Conservation (phyloP, 2,329 filamentous ascomycete genomes). For the Fusarium sp. region DNA sequence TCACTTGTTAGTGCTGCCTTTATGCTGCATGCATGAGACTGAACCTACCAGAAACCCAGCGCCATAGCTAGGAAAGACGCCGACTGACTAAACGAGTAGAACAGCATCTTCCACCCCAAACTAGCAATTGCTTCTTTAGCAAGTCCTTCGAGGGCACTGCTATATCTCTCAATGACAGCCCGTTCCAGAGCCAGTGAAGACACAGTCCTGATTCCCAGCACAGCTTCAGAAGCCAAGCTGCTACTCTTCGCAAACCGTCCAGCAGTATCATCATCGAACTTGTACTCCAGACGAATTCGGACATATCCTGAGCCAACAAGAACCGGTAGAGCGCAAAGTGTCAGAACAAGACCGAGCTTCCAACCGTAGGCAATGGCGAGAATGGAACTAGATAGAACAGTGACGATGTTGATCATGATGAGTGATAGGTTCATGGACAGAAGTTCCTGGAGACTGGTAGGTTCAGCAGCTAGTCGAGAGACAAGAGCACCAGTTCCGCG, state of each 20-base stretch:
- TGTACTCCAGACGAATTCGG: slow-evolving; percentile 59
- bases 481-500: slow-evolving; percentile 53
- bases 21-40: neutral
- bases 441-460: slow-evolving; percentile 60
- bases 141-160: slow-evolving; percentile 44
- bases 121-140: slow-evolving; percentile 43
- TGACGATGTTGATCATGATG: slow-evolving; percentile 57
- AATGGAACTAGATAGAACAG: slow-evolving; percentile 55
- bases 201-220: slow-evolving; percentile 59
- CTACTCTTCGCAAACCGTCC: slow-evolving; percentile 58
- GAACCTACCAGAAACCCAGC: slow-evolving; percentile 50
- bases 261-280: slow-evolving; percentile 56
- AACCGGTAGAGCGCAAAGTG: slow-evolving; percentile 56
- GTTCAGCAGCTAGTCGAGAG: slow-evolving; percentile 50
- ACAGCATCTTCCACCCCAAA: slow-evolving; percentile 52
- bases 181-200: slow-evolving; percentile 58
- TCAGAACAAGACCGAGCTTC: slow-evolving; percentile 60
- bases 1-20: neutral
- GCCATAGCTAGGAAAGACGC: slow-evolving; percentile 52
- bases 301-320: slow-evolving; percentile 57
- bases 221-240: slow-evolving; percentile 59
- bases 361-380: slow-evolving; percentile 58
- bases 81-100: slow-evolving; percentile 53
- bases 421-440: slow-evolving; percentile 59
- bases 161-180: slow-evolving; percentile 52